Percentiles rank a stretch among this genome's conserved stretches.
Evolutionary conservation across 768 basidiomycete species (phyloP).

Genomic region (Suillus lakei): DNA sequence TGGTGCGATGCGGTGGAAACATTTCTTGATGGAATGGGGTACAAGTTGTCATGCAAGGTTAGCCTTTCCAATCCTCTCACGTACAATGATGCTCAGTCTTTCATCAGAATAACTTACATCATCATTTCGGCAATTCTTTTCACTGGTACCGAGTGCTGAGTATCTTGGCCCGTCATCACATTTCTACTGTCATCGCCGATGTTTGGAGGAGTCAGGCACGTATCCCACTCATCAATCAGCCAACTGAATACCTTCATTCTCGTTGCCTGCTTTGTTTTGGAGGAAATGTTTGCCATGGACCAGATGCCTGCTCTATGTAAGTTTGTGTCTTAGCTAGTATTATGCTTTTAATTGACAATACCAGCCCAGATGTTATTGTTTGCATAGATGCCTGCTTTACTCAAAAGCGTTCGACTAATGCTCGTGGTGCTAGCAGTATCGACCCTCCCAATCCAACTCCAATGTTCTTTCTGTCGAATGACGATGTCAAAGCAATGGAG

Average conservation of each 20-base stretch:
- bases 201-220: background rate
- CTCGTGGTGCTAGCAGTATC: conserved; percentile 18
- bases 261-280: conserved; percentile 18
- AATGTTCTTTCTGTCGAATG: conserved; percentile 23
- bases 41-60: conserved; percentile 18
- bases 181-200: conserved; percentile 24
- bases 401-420: conserved; percentile 31
- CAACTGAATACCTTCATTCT: conserved; percentile 16
- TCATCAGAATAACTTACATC: conserved; percentile 27
- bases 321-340: too few relatives aligned
- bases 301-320: too few relatives aligned
- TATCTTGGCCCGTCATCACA: conserved; percentile 22
- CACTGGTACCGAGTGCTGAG: conserved; percentile 26
- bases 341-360: too few relatives aligned
- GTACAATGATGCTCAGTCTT: background rate
- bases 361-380: conserved; percentile 18
- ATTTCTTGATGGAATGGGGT: conserved; percentile 15
- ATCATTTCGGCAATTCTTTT: conserved; percentile 27
- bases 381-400: conserved; percentile 40
- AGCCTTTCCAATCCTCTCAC: background rate
- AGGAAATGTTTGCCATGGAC: background rate
- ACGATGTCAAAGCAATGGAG: conserved; percentile 25
- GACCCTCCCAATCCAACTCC: conserved; percentile 19
- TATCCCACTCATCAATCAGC: background rate
- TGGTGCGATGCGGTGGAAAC: conserved; percentile 17